Conservation (phyloP, 2,329 filamentous ascomycete genomes). For the Arthroderma sp. region DNA sequence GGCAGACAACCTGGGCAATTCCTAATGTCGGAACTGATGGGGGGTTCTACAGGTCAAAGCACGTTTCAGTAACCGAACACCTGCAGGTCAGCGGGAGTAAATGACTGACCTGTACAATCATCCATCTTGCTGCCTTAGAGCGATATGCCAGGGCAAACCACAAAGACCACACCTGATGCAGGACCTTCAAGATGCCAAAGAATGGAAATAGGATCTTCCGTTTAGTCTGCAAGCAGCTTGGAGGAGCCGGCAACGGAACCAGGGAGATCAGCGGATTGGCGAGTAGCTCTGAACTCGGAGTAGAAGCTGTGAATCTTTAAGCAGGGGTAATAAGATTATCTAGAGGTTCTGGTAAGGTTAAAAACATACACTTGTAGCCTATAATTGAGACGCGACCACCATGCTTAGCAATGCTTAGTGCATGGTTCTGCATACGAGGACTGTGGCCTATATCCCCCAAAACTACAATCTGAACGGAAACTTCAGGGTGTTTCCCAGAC, state of each 20-base stretch:
- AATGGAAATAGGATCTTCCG: conserved; percentile 64
- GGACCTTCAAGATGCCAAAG: conserved; percentile 67
- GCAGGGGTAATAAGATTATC: background rate
- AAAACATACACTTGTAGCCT: conserved; percentile 60
- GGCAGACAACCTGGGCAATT: conserved; percentile 58
- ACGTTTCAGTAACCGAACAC: background rate
- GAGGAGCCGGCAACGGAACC: conserved; percentile 55
- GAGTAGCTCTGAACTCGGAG: conserved; percentile 64
- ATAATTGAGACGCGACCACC: conserved; percentile 71
- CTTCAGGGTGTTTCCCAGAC: background rate
- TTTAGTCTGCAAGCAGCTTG: conserved; percentile 51
- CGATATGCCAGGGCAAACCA: conserved; percentile 60
- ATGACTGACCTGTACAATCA: conserved; percentile 58
- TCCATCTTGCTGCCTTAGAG: conserved; percentile 64
- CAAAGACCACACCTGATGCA: conserved; percentile 65
- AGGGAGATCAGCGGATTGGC: conserved; percentile 57
- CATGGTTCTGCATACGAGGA: conserved; percentile 97
- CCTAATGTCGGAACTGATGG: conserved; percentile 85
- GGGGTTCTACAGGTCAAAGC: conserved; percentile 52
- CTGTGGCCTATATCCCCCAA: conserved; percentile 91
- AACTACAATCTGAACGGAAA: conserved; percentile 51
- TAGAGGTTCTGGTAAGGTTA: background rate
- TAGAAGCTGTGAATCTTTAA: conserved; percentile 47
- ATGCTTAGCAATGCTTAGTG: conserved; percentile 74
- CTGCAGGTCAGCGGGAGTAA: background rate